Evolutionary conservation across 1,139 yeast genomes (phyloP).

Genomic region (Yarrowia galli): DNA sequence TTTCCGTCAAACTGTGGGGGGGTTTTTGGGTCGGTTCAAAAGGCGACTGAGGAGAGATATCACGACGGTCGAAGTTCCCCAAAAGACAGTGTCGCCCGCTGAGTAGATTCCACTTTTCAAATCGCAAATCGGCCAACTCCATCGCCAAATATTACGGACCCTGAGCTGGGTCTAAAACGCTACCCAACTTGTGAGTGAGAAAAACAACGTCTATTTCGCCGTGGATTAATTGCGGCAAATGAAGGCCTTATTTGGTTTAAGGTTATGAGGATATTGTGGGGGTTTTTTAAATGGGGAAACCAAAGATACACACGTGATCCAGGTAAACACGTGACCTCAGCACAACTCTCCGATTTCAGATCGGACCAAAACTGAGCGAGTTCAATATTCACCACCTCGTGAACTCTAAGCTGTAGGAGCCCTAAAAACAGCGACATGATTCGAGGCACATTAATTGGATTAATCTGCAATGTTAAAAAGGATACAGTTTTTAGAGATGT

Average conservation of each 20-base stretch:
- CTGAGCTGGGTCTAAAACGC: too few relatives aligned
- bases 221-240: constrained; percentile 3
- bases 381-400: neutral
- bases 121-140: neutral
- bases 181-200: too few relatives aligned
- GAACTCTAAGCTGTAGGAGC: neutral
- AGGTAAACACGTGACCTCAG: too few relatives aligned
- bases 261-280: neutral
- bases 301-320: too few relatives aligned
- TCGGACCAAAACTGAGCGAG: neutral
- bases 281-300: too few relatives aligned
- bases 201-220: constrained; percentile 1
- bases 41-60: too few relatives aligned
- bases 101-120: too few relatives aligned
- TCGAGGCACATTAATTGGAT: neutral
- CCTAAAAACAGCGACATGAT: constrained; percentile 13
- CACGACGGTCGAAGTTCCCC: too few relatives aligned
- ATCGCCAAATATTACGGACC: neutral
- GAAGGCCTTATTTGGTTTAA: neutral
- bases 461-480: neutral
- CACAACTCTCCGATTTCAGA: too few relatives aligned
- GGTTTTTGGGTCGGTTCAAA: too few relatives aligned
- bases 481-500: neutral
- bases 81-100: too few relatives aligned
- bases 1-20: too few relatives aligned